These are phyloP conservation scores for Monilinia fructigena DNA, from an alignment of 2,329 filamentous ascomycete species.

Conservation along the genomic window DNA sequence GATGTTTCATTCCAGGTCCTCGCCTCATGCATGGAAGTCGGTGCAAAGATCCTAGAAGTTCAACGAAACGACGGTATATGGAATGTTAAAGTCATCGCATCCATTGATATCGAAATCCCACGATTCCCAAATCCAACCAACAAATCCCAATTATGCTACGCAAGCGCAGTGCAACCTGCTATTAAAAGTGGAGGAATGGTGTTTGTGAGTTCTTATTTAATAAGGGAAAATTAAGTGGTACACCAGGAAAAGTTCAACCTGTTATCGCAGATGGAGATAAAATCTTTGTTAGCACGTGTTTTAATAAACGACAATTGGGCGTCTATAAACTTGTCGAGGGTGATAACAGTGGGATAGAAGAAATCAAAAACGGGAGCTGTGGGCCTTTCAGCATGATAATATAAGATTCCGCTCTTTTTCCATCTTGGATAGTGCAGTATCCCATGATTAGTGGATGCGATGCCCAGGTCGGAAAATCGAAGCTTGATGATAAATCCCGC, in stretches of 20 bases:
- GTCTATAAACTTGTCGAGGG: conserved; percentile 54
- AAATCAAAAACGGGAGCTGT: background rate
- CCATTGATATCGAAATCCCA: background rate
- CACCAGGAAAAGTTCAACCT: background rate
- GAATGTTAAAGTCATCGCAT: conserved; percentile 56
- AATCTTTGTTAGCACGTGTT: conserved; percentile 68
- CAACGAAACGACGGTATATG: conserved; percentile 47
- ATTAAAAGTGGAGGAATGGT: conserved; percentile 24
- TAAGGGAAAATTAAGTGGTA: conserved; percentile 17
- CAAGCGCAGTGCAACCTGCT: conserved; percentile 63
- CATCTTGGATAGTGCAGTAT: background rate
- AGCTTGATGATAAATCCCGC: background rate
- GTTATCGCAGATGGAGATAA: conserved; percentile 29
- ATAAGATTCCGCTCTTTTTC: background rate
- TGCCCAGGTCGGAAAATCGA: background rate
- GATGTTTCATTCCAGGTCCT: conserved; percentile 54
- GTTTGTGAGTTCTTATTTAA: conserved; percentile 18
- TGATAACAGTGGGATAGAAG: background rate
- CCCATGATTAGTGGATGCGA: background rate
- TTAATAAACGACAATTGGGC: conserved; percentile 71
- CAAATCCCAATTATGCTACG: conserved; percentile 92
- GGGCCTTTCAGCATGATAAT: background rate
- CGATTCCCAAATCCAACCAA: conserved; percentile 51
- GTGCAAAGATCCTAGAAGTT: conserved; percentile 63
- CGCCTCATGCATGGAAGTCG: conserved; percentile 93